phyloP scores from a whole-genome alignment of 1,139 yeast species.

The Ogataea hybrid region DNA sequence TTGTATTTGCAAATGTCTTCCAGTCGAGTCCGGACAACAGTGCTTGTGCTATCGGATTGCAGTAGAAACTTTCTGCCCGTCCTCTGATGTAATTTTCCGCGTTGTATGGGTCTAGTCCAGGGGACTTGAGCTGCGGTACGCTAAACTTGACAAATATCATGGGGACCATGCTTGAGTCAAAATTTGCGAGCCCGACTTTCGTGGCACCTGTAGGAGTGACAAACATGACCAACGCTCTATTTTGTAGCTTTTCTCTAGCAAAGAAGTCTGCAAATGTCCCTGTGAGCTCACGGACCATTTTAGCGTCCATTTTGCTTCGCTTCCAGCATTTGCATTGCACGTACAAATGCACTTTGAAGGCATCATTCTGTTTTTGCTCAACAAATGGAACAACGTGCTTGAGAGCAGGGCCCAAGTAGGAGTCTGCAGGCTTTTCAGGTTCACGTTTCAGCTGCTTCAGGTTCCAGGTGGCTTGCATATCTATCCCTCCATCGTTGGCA shows the following conservation, averaged over 20 bases:
- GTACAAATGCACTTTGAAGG: conserved; percentile 26
- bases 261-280: conserved; percentile 34
- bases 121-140: conserved; percentile 27
- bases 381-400: conserved; percentile 5
- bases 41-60: conserved; percentile 43
- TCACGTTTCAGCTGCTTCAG: conserved; percentile 22
- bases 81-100: conserved; percentile 44
- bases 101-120: conserved; percentile 35
- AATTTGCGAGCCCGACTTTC: conserved; percentile 52
- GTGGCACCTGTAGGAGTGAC: conserved; percentile 65
- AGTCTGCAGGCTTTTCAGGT: conserved; percentile 16
- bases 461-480: conserved; percentile 62
- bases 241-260: background rate
- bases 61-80: conserved; percentile 39
- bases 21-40: conserved; percentile 41
- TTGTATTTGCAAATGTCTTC: conserved; percentile 24
- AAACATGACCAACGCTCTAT: conserved; percentile 38
- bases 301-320: conserved; percentile 28
- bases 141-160: conserved; percentile 49
- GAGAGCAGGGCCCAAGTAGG: conserved; percentile 29
- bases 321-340: conserved; percentile 31
- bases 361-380: background rate
- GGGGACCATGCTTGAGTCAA: conserved; percentile 51
- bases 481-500: conserved; percentile 71
- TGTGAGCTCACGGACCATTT: conserved; percentile 33